Percentiles rank a stretch among this genome's conserved stretches.
Conservation (phyloP, 306 rosid species). For the Coriaria nepalensis region DNA sequence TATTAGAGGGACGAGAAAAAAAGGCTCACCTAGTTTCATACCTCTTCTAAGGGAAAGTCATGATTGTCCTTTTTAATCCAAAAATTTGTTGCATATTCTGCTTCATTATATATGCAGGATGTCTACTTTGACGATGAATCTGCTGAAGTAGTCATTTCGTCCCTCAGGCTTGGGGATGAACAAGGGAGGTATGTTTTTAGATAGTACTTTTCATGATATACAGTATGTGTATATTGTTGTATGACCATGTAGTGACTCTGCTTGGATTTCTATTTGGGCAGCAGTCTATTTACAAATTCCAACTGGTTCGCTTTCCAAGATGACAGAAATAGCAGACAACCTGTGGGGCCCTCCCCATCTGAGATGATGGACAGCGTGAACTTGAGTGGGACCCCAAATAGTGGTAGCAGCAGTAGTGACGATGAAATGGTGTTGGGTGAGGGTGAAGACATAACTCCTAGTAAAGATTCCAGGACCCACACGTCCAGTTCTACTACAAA, state of each 20-base stretch:
- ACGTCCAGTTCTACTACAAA: constrained; percentile 47
- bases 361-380: constrained; percentile 85
- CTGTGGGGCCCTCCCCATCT: constrained; percentile 45
- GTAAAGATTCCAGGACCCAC: constrained; percentile 36
- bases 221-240: not conserved
- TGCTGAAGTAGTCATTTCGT: constrained; percentile 91
- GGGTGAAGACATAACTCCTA: constrained; percentile 55
- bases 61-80: no score
- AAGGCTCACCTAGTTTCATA: no score
- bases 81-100: not conserved
- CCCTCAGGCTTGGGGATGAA: constrained; percentile 84
- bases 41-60: no score
- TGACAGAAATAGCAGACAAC: constrained; percentile 47
- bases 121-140: constrained; percentile 96
- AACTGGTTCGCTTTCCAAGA: constrained; percentile 99
- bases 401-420: constrained; percentile 73
- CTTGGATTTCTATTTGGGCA: constrained; percentile 11
- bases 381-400: constrained; percentile 61
- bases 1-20: no score
- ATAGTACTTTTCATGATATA: not conserved
- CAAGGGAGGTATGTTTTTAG: constrained; percentile 79
- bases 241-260: not conserved
- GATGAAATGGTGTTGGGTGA: constrained; percentile 92
- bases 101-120: constrained; percentile 35
- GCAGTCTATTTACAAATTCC: constrained; percentile 92